A percentile compares a stretch with the other conserved stretches of the same genome.
Conservation (phyloP, 1,284 basidiomycete species). For the Lentinus polychrous region DNA sequence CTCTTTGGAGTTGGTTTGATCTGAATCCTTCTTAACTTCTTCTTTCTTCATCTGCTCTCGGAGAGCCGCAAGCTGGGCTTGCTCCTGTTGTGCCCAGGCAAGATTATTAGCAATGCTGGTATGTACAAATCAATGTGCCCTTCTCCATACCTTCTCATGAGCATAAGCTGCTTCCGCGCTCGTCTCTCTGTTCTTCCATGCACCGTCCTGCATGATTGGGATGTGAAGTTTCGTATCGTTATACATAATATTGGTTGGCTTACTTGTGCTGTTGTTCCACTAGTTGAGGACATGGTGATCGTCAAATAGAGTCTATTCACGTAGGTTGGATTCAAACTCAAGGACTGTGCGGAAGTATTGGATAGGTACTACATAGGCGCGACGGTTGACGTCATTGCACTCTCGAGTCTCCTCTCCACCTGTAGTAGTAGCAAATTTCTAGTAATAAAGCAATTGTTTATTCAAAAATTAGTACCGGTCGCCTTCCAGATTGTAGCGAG, state of each 20-base stretch:
- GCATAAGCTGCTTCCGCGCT: conserved; percentile 27
- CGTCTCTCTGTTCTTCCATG: conserved; percentile 26
- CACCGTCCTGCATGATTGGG: conserved; percentile 16
- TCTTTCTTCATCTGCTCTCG: conserved; percentile 17
- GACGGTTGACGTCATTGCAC: too few relatives aligned
- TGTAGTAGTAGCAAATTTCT: too few relatives aligned
- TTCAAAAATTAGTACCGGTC: too few relatives aligned
- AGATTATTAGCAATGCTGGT: background rate
- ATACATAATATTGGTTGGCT: background rate
- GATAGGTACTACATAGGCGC: too few relatives aligned
- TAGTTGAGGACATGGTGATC: too few relatives aligned
- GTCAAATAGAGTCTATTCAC: too few relatives aligned
- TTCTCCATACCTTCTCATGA: conserved; percentile 22
- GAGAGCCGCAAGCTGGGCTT: conserved; percentile 26
- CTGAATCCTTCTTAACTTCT: conserved; percentile 1
- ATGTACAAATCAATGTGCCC: background rate
- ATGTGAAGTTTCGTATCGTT: background rate
- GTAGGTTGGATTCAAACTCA: too few relatives aligned
- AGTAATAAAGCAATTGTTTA: too few relatives aligned
- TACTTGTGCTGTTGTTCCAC: conserved; percentile 20
- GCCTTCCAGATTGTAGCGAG: too few relatives aligned
- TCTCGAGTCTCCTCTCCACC: too few relatives aligned
- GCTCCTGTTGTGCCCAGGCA: conserved; percentile 18
- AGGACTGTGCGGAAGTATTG: too few relatives aligned
- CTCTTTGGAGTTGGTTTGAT: conserved; percentile 11